Evolutionary conservation across 805 yeast genomes (phyloP).

Genomic region (Lipomyces yamanashiensis): DNA sequence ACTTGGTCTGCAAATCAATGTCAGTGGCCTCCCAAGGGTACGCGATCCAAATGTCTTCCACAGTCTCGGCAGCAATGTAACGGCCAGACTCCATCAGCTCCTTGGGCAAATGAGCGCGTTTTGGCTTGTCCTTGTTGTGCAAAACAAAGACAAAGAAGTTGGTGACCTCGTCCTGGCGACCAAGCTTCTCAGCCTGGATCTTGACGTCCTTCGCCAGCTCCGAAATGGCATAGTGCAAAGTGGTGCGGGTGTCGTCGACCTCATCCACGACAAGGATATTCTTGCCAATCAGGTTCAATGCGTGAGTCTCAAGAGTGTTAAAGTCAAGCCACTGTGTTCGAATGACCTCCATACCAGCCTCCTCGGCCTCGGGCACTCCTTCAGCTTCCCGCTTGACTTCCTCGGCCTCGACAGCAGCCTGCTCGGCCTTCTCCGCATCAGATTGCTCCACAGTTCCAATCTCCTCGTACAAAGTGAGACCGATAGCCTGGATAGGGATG

Average conservation of each 20-base stretch:
- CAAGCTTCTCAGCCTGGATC: constrained; percentile 62
- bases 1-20: constrained; percentile 73
- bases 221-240: constrained; percentile 78
- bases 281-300: constrained; percentile 79
- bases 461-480: constrained; percentile 88
- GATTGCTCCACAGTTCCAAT: constrained; percentile 53
- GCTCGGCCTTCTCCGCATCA: constrained; percentile 50
- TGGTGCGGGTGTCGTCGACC: constrained; percentile 91
- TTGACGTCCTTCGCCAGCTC: constrained; percentile 72
- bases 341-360: constrained; percentile 76
- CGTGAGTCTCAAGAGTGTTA: constrained; percentile 68
- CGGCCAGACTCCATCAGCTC: constrained; percentile 65
- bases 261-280: constrained; percentile 83
- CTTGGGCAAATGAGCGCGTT: constrained; percentile 72
- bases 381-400: constrained; percentile 38
- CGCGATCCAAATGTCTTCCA: constrained; percentile 81
- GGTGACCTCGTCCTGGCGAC: constrained; percentile 64
- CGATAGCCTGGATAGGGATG: constrained; percentile 92
- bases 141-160: constrained; percentile 76
- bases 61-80: constrained; percentile 74
- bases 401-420: constrained; percentile 47
- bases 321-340: constrained; percentile 92
- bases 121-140: constrained; percentile 82
- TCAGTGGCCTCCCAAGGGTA: constrained; percentile 90
- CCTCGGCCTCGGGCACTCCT: constrained; percentile 48